Percentiles rank a stretch among this genome's conserved stretches.
Evolutionary conservation across 176 grass and related monocot species (phyloP).

Genomic region (Oryza longistaminata): DNA sequence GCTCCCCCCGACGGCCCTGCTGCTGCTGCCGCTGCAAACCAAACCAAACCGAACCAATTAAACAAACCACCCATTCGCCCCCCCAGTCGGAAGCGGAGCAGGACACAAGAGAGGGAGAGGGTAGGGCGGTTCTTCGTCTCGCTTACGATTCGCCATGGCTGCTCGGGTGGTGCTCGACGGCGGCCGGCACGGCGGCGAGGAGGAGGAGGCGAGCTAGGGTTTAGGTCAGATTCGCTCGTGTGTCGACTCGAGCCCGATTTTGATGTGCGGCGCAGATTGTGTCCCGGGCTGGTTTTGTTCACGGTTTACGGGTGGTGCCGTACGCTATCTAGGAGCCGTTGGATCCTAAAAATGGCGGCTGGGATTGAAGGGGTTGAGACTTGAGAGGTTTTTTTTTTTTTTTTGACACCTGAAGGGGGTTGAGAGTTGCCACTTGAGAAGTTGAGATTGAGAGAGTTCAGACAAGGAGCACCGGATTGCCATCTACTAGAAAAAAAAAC

Average conservation of each 20-base stretch:
- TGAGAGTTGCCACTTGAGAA: too few relatives aligned
- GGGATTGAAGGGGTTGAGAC: too few relatives aligned
- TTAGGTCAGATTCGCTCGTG: not conserved
- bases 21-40: conserved; percentile 25
- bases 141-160: conserved; percentile 76
- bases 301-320: not conserved
- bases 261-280: conserved; percentile 36
- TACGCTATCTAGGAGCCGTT: not conserved
- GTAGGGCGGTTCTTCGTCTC: not conserved
- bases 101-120: not conserved
- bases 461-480: too few relatives aligned
- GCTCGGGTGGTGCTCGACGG: conserved; percentile 24
- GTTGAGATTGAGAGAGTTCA: too few relatives aligned
- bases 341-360: not conserved
- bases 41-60: not conserved
- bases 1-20: conserved; percentile 40
- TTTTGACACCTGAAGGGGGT: too few relatives aligned
- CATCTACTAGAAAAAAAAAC: too few relatives aligned
- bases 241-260: not conserved
- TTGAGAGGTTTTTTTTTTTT: too few relatives aligned
- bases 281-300: not conserved
- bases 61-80: not conserved
- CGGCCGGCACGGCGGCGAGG: conserved; percentile 5
- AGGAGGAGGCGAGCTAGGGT: conserved; percentile 42
- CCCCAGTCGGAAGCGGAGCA: conserved; percentile 3